Evolutionary conservation across 2,329 filamentous ascomycete species (phyloP).

Genomic region (Alternaria arborescens): DNA sequence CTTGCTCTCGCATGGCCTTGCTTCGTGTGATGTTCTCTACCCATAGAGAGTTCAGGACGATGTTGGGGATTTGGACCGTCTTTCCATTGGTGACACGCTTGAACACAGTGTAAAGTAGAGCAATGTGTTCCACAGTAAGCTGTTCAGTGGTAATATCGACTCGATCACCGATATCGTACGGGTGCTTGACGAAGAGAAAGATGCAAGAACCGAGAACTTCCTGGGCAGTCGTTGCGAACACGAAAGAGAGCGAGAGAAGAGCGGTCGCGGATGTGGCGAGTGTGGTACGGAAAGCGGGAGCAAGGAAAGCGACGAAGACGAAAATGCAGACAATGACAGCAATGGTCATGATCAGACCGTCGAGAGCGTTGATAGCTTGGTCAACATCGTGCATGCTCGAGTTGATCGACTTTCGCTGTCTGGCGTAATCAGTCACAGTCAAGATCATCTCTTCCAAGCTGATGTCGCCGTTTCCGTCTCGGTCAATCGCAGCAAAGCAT

Average conservation of each 20-base stretch:
- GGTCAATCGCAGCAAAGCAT: slow-evolving; percentile 81
- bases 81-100: slow-evolving; percentile 83
- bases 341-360: slow-evolving; percentile 82
- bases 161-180: slow-evolving; percentile 93
- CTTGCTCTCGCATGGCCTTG: slow-evolving; percentile 87
- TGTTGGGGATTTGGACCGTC: slow-evolving; percentile 85
- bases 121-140: slow-evolving; percentile 91
- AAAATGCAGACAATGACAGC: slow-evolving; percentile 83
- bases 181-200: slow-evolving; percentile 98
- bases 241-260: slow-evolving; percentile 93
- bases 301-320: slow-evolving; percentile 89
- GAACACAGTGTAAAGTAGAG: slow-evolving; percentile 91
- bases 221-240: slow-evolving; percentile 90
- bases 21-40: slow-evolving; percentile 93
- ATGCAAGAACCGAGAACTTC: slow-evolving; percentile 98
- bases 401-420: slow-evolving; percentile 85
- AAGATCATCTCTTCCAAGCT: slow-evolving; percentile 94
- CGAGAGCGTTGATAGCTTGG: slow-evolving; percentile 89
- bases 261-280: slow-evolving; percentile 90
- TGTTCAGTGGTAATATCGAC: slow-evolving; percentile 78
- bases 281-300: slow-evolving; percentile 83
- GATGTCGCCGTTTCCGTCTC: slow-evolving; percentile 91
- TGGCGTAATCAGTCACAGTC: slow-evolving; percentile 82
- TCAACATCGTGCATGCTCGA: slow-evolving; percentile 98
- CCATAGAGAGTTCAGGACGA: slow-evolving; percentile 89